Base-by-base conservation (phyloP, 2,329 filamentous ascomycete species). In the Fusarium metavorans region DNA sequence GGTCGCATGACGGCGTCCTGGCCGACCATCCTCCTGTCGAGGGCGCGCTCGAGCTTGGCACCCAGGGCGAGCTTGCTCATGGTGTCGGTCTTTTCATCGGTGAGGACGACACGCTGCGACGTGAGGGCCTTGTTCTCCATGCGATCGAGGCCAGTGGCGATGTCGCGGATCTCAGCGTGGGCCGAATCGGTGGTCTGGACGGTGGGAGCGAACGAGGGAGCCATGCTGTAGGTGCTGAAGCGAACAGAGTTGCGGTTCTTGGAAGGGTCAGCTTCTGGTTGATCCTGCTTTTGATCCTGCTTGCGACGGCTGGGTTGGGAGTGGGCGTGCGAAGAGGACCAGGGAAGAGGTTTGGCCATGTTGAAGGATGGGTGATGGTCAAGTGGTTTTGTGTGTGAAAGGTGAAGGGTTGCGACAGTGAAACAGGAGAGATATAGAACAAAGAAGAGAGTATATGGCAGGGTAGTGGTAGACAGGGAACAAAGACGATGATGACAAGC, bases 91-190 rank as follows among this genome's bases (percentile, higher is more conserved):
- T 97, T 97, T 83, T 96, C 92, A 73, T 93, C 90, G 81, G 88
- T 93, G 73, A 95, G 90, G 66, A 91, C 88, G 48, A 83, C 82
- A 30, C 95, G 93, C 86, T 98, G 95, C 79, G 93, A 90, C 77
- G 91, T 87, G 32, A 98, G 91, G 58, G 93, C 93, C 84, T 94
- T 95, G 87, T 97, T 97, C 84, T 97, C 94, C 85, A 98, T 93
- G 80, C 95, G 94, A 79, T 95, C 92, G 74, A 98, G 90, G 69
- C 93, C 92, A 71, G 92, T 90, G 78, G 94, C 93, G 83, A 97
- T 95, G 76, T 94, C 90, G 82, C 85, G 84, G 77, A 91, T 90
- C 82, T 91, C 89, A 76, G 87, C 87, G 58, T 87, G 85, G 57
- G 85, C 88, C 52, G 88, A 89, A 81, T 91, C 88, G 74, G 81